A percentile compares a stretch with the other conserved stretches of the same genome.
Evolutionary conservation across 371 early-diverging fungal species (phyloP).

Genomic region (Mucor plumbeus): DNA sequence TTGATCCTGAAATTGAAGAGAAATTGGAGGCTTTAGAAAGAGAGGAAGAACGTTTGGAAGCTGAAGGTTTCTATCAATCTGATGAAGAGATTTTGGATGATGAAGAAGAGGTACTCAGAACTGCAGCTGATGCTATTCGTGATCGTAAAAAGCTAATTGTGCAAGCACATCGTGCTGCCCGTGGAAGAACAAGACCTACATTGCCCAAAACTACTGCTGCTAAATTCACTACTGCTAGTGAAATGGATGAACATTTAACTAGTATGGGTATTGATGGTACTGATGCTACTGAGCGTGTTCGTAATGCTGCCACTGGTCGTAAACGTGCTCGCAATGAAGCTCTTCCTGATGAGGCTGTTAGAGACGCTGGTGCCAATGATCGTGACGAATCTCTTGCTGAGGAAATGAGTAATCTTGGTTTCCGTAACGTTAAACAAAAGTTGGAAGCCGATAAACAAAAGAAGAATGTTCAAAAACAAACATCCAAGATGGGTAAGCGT

Average conservation of each 20-base stretch:
- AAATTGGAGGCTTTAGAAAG: slow-evolving; percentile 95
- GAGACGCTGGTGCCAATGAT: slow-evolving; percentile 56
- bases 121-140: slow-evolving; percentile 83
- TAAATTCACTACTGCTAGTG: slow-evolving; percentile 53
- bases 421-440: slow-evolving; percentile 77
- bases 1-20: slow-evolving; percentile 98
- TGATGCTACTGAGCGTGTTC: slow-evolving; percentile 57
- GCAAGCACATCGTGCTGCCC: slow-evolving; percentile 72
- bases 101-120: slow-evolving; percentile 78
- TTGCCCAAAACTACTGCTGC: slow-evolving; percentile 63
- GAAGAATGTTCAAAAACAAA: slow-evolving; percentile 69
- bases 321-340: slow-evolving; percentile 81
- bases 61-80: slow-evolving; percentile 92
- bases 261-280: slow-evolving; percentile 66
- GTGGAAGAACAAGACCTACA: slow-evolving; percentile 71
- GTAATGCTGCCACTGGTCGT: slow-evolving; percentile 51
- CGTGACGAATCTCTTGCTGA: slow-evolving; percentile 55
- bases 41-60: slow-evolving; percentile 93
- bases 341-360: slow-evolving; percentile 64
- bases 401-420: slow-evolving; percentile 77
- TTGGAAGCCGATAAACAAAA: slow-evolving; percentile 78
- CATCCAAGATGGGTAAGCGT: slow-evolving; percentile 81
- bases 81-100: slow-evolving; percentile 75
- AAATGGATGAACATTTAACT: slow-evolving; percentile 67
- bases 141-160: slow-evolving; percentile 86